Conservation (phyloP, 2,329 filamentous ascomycete species). For the Cladosporium sp. region DNA sequence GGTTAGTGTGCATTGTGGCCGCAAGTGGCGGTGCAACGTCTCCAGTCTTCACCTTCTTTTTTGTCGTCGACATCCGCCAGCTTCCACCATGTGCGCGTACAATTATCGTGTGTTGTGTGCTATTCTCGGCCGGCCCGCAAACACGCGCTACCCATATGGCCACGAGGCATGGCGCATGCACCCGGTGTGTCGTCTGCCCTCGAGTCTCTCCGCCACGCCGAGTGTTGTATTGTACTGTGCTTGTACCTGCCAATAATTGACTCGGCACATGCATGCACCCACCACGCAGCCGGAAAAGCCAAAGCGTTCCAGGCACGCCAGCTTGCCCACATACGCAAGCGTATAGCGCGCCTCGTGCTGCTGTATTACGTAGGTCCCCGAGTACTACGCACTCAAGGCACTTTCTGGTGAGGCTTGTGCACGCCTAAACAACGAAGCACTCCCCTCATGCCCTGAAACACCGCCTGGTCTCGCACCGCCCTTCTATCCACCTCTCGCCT, state of each 20-base stretch:
- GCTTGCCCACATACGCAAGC: neutral
- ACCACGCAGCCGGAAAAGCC: neutral
- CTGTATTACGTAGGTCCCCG: conserved; percentile 1
- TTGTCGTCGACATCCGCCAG: neutral
- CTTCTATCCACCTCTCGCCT: neutral
- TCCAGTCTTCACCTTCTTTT: neutral
- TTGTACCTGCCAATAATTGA: neutral
- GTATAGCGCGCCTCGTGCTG: neutral
- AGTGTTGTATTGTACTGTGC: neutral
- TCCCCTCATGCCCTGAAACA: conserved; percentile 11
- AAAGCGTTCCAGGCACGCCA: neutral
- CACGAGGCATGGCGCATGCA: conserved; percentile 1
- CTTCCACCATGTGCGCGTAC: conserved; percentile 1
- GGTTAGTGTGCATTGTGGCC: neutral
- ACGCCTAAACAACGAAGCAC: conserved; percentile 12
- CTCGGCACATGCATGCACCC: conserved; percentile 5
- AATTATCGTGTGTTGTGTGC: neutral
- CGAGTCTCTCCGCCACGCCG: neutral
- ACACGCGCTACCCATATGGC: neutral
- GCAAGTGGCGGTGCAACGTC: conserved; percentile 7
- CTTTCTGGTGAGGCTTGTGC: conserved; percentile 8
- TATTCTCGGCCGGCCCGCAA: neutral
- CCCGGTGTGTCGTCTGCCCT: neutral
- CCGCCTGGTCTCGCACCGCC: neutral
- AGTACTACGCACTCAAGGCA: neutral